These are phyloP conservation scores for Penicillium nucicola DNA, from an alignment of 495 filamentous ascomycete genomes.

Conservation along the genomic window DNA sequence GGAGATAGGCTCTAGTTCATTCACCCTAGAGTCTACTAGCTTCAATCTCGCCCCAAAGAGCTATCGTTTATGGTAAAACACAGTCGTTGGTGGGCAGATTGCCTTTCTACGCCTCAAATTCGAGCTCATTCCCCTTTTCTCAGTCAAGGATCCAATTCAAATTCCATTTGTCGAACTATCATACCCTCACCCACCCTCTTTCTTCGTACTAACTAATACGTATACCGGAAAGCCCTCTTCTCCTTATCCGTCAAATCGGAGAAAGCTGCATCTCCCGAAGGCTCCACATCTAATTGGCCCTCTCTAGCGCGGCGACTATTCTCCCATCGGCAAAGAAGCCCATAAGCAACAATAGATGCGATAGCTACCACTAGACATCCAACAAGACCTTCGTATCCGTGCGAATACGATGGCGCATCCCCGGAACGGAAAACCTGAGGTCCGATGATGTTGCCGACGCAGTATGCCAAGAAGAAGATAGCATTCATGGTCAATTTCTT, in stretches of 20 bases:
- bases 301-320: slow-evolving; percentile 15
- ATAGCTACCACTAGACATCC: slow-evolving; percentile 20
- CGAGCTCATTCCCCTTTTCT: too few species aligned
- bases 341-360: slow-evolving; percentile 20
- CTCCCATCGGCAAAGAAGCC: slow-evolving; percentile 16
- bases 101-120: too few species aligned
- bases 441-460: slow-evolving; percentile 53
- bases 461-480: slow-evolving; percentile 29
- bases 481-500: slow-evolving; percentile 30
- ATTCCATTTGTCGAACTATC: too few species aligned
- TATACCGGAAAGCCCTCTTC: slow-evolving; percentile 31
- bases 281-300: neutral
- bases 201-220: slow-evolving; percentile 25
- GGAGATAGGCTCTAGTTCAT: too few species aligned
- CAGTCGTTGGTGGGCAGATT: too few species aligned
- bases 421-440: slow-evolving; percentile 56
- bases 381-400: slow-evolving; percentile 28
- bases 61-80: too few species aligned
- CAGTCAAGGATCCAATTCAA: too few species aligned
- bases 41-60: too few species aligned
- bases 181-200: too few species aligned
- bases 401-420: slow-evolving; percentile 48
- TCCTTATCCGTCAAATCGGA: slow-evolving; percentile 34
- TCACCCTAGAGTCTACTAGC: too few species aligned
- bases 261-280: slow-evolving; percentile 12